These are phyloP conservation scores for Amanita inopinata DNA, from an alignment of 768 basidiomycete genomes.

Conservation along the genomic window DNA sequence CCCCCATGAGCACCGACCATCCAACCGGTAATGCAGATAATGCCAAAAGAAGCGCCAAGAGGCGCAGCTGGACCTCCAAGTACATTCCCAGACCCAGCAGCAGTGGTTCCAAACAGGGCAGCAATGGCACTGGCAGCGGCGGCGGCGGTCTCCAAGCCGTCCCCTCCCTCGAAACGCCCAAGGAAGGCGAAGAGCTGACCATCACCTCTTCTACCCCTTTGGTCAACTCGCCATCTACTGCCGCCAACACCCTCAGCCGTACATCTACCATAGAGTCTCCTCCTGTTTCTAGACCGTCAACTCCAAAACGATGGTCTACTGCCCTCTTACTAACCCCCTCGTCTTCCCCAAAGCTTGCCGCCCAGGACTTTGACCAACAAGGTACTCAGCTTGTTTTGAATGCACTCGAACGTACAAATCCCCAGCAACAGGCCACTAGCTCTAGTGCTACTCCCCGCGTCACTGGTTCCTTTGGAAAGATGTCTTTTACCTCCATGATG, in stretches of 20 bases:
- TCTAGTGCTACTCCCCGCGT: conserved; percentile 21
- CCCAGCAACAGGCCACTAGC: conserved; percentile 17
- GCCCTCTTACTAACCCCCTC: conserved; percentile 21
- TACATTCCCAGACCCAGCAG: conserved; percentile 27
- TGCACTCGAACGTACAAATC: conserved; percentile 39
- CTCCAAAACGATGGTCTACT: conserved; percentile 26
- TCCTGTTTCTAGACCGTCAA: conserved; percentile 20
- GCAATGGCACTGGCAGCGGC: conserved; percentile 9
- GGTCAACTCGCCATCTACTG: conserved; percentile 13
- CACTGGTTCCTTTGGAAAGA: conserved; percentile 48
- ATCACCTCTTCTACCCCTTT: conserved; percentile 11
- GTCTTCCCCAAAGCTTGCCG: conserved; percentile 16
- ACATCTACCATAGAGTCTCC: conserved; percentile 18
- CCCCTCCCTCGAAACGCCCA: conserved; percentile 17
- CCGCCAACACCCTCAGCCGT: conserved; percentile 8
- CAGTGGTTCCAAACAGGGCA: conserved; percentile 13
- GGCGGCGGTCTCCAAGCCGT: conserved; percentile 9
- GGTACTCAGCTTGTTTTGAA: conserved; percentile 36
- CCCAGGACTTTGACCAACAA: conserved; percentile 38
- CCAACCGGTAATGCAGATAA: conserved; percentile 13
- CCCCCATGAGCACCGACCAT: conserved; percentile 17
- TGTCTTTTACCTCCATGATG: conserved; percentile 63
- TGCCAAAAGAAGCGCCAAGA: too few relatives aligned
- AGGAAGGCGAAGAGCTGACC: conserved; percentile 20
- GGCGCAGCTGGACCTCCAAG: conserved; percentile 25